Evolutionary conservation across 169 alveolate genomes (phyloP).

Genomic region (Theileria luwenshuni): DNA sequence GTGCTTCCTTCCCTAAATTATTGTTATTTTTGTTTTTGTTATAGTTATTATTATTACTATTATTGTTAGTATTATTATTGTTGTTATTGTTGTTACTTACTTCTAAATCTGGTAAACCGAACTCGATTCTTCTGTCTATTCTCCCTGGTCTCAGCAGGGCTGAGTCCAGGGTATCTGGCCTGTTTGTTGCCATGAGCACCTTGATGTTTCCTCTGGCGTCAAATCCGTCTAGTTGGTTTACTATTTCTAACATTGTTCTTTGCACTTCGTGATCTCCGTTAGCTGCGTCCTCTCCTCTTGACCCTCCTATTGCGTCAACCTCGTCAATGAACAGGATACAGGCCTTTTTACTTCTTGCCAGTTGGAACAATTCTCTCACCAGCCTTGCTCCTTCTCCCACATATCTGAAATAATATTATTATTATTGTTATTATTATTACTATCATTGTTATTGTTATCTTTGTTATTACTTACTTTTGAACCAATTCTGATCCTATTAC

Average conservation of each 20-base stretch:
- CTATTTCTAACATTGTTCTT: slow-evolving; percentile 98
- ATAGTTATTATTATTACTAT: background rate
- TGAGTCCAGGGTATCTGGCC: slow-evolving; percentile 98
- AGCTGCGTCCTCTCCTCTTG: slow-evolving; percentile 87
- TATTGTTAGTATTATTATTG: background rate
- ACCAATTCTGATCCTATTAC: slow-evolving; percentile 99
- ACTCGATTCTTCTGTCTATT: slow-evolving; percentile 97
- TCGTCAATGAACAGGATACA: slow-evolving; percentile 98
- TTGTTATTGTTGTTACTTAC: slow-evolving; percentile 7
- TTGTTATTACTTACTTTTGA: slow-evolving; percentile 83
- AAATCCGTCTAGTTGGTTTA: slow-evolving; percentile 98
- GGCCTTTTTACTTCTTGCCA: slow-evolving; percentile 97
- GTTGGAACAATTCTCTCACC: slow-evolving; percentile 96
- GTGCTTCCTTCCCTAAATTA: slow-evolving; percentile 89
- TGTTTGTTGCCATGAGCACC: slow-evolving; percentile 98
- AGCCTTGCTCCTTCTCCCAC: slow-evolving; percentile 99
- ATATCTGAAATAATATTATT: slow-evolving; percentile 72
- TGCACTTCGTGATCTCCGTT: slow-evolving; percentile 98
- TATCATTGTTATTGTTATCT: background rate
- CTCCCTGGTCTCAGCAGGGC: slow-evolving; percentile 98
- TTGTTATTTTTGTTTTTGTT: background rate
- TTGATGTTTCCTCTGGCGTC: slow-evolving; percentile 97
- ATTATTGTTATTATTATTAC: background rate
- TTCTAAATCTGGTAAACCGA: slow-evolving; percentile 97
- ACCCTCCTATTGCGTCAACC: slow-evolving; percentile 95